Percentiles rank a stretch among this genome's conserved stretches.
Conservation (phyloP, 2,329 filamentous ascomycete genomes). For the Domatiomyces globalis region DNA sequence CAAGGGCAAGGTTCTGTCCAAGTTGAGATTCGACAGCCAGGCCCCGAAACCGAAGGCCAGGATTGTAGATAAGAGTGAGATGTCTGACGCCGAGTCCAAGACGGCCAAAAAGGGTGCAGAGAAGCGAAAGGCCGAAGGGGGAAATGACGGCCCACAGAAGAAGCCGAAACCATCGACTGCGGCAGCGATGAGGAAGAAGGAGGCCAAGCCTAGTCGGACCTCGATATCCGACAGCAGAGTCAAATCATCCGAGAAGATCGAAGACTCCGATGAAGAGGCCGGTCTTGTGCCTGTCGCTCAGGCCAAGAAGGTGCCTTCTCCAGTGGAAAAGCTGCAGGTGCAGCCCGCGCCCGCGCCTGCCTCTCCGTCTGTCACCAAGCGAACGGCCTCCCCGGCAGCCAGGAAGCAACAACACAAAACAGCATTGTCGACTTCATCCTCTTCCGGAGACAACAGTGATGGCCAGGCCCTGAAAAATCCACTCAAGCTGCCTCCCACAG, state of each 20-base stretch:
- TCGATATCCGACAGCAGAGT: slow-evolving; percentile 29
- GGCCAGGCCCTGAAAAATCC: slow-evolving; percentile 5
- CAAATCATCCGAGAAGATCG: slow-evolving; percentile 41
- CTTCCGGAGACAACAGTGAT: slow-evolving; percentile 9
- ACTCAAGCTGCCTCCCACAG: slow-evolving; percentile 8
- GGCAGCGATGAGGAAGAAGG: slow-evolving; percentile 30
- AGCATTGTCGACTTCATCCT: slow-evolving; percentile 11
- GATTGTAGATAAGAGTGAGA: slow-evolving; percentile 10
- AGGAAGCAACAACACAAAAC: slow-evolving; percentile 13
- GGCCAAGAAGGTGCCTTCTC: slow-evolving; percentile 2
- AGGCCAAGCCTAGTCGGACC: slow-evolving; percentile 1
- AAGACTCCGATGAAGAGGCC: slow-evolving; percentile 38
- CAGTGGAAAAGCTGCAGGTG: background rate
- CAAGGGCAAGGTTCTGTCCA: slow-evolving; percentile 47
- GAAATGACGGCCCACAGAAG: slow-evolving; percentile 17
- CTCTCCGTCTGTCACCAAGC: background rate
- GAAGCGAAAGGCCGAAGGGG: slow-evolving; percentile 4
- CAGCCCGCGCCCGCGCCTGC: slow-evolving; percentile 11
- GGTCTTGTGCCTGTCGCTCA: slow-evolving; percentile 25
- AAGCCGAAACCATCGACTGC: slow-evolving; percentile 34
- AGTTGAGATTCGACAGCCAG: slow-evolving; percentile 35
- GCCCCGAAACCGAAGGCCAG: slow-evolving; percentile 8
- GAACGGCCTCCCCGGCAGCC: slow-evolving; percentile 7
- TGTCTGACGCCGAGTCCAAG: slow-evolving; percentile 9
- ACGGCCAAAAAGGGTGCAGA: background rate